phyloP scores from a whole-genome alignment of 2,329 filamentous ascomycete species.

The Talaromyces sp. region DNA sequence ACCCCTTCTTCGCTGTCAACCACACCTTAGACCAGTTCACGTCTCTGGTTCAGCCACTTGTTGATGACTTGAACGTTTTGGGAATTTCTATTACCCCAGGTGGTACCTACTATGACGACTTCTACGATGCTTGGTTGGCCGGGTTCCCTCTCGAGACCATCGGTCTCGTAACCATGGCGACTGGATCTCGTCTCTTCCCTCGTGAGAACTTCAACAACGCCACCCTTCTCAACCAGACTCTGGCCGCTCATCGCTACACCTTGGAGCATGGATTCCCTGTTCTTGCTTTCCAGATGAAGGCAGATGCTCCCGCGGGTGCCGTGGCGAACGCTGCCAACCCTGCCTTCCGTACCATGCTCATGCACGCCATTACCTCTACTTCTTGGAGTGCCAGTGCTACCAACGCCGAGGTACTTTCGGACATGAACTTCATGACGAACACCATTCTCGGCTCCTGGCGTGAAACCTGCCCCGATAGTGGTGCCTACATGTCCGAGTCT shows the following conservation, averaged over 20 bases:
- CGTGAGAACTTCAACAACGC: conserved; percentile 33
- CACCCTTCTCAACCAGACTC: conserved; percentile 27
- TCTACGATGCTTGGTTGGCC: conserved; percentile 30
- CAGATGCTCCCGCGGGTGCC: conserved; percentile 26
- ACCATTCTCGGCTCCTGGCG: conserved; percentile 26
- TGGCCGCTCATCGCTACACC: conserved; percentile 27
- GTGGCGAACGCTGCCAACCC: conserved; percentile 42
- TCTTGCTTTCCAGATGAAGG: conserved; percentile 37
- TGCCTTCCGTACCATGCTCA: conserved; percentile 38
- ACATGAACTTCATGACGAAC: conserved; percentile 27
- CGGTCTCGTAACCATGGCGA: conserved; percentile 26
- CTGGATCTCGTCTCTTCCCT: conserved; percentile 38
- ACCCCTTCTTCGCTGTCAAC: conserved; percentile 28
- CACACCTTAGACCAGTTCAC: conserved; percentile 29
- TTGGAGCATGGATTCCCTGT: conserved; percentile 30
- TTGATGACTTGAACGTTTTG: conserved; percentile 26
- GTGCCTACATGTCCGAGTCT: conserved; percentile 46
- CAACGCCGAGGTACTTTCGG: conserved; percentile 38
- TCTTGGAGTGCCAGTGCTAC: conserved; percentile 27
- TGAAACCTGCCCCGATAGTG: conserved; percentile 27
- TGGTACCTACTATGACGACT: conserved; percentile 31
- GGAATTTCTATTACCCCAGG: conserved; percentile 28
- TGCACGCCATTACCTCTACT: conserved; percentile 35
- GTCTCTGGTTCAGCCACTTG: conserved; percentile 31
- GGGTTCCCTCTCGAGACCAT: conserved; percentile 32